phyloP scores from a whole-genome alignment of 2,329 filamentous ascomycete genomes.

The Fusarium sp. region DNA sequence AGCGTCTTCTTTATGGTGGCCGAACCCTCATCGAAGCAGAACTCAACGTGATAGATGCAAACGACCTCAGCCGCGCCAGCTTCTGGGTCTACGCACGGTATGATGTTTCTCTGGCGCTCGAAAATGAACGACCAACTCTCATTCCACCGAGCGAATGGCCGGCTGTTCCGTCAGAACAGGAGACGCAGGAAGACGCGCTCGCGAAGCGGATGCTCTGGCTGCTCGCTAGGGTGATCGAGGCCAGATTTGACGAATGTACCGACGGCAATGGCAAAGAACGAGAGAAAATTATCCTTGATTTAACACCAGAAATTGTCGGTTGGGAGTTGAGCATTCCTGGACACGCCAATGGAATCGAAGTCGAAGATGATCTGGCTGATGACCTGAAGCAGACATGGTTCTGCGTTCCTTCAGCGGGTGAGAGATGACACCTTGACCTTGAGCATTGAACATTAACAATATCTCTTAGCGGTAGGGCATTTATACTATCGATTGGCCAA shows the following conservation, averaged over 20 bases:
- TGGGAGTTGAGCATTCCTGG: neutral
- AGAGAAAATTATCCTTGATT: neutral
- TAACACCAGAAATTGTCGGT: neutral
- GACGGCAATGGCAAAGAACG: neutral
- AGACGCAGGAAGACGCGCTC: neutral
- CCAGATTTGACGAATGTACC: neutral
- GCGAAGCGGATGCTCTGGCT: neutral
- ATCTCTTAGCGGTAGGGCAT: neutral
- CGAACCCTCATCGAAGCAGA: neutral
- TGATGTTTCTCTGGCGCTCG: neutral
- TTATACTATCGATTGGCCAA: neutral
- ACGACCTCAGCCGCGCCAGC: neutral
- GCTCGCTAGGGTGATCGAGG: neutral
- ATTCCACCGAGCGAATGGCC: neutral
- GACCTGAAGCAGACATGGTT: neutral
- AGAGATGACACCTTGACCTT: neutral
- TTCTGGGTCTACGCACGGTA: neutral
- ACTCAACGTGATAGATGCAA: neutral
- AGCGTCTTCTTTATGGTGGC: neutral
- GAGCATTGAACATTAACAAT: neutral
- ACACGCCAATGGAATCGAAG: neutral
- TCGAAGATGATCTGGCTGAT: neutral
- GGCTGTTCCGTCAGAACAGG: neutral
- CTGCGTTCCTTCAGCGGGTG: neutral
- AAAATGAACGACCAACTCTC: neutral